Evolutionary conservation across 768 basidiomycete species (phyloP).

Genomic region (Xerocomellus dryophilus): DNA sequence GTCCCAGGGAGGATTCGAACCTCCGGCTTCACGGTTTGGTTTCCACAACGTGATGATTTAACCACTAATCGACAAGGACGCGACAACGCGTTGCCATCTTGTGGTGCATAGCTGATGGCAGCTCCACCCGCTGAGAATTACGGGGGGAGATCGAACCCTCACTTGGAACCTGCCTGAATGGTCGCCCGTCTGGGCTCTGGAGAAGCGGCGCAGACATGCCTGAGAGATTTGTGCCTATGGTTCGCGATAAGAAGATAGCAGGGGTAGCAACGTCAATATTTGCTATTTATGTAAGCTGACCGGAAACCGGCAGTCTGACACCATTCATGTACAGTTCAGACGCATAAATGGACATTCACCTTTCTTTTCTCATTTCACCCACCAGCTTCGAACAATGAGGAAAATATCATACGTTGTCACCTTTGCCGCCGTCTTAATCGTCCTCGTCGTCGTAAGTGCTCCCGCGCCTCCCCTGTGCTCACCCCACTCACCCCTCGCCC

Average conservation of each 20-base stretch:
- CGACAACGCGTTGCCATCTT: accelerated
- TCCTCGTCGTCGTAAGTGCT: conserved; percentile 50
- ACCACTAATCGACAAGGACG: conserved; percentile 45
- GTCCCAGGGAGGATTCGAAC: conserved; percentile 40
- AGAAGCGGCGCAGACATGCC: no score
- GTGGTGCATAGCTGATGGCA: not conserved
- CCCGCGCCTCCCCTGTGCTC: not conserved
- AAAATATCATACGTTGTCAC: conserved; percentile 68
- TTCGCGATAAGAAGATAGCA: conserved; percentile 11
- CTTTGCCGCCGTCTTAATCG: conserved; percentile 51
- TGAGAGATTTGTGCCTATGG: conserved; percentile 29
- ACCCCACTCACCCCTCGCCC: not conserved
- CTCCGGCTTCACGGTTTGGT: conserved; percentile 38
- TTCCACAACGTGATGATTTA: conserved; percentile 44
- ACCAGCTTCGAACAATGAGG: conserved; percentile 43
- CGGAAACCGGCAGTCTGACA: no score
- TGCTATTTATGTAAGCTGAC: conserved; percentile 1
- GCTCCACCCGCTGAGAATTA: not conserved
- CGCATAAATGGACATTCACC: not conserved
- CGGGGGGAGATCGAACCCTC: not conserved
- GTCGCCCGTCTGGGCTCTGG: no score
- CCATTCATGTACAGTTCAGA: not conserved
- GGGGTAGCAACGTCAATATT: no score
- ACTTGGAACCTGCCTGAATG: no score
- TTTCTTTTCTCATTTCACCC: not conserved